Evolutionary conservation across 2,329 filamentous ascomycete species (phyloP), one percentile per base, ranked within the genome.

Genomic region (Trichoderma harzianum): DNA sequence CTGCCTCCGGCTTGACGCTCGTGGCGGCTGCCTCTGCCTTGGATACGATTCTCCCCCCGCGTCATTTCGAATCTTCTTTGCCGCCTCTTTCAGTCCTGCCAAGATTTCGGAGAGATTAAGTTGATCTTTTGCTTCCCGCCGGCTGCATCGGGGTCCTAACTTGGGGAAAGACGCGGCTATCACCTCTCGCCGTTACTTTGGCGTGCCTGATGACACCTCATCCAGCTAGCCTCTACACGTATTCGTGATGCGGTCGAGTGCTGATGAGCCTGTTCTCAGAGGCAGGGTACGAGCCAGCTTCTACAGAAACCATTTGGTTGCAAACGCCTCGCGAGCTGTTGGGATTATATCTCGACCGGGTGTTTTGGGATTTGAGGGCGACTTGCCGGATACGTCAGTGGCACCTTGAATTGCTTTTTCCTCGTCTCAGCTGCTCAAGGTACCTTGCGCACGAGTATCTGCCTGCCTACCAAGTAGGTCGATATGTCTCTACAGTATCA

Each of bases 21-120:
- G 65, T 60, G 65, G 55, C 55, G 65, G 55, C 65, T 60, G 36
- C 36, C 65, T 68, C 65, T 51, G 65, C 65, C 65, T 60, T 68
- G 65, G 39, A 47, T 24, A 68, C 53, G 34, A 60, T 60, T n/a
- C 11, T 18, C 28, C n/a, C 24, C 55, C n/a, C 11, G n/a, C 26
- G 36, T 28, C 8, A 30, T 26, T 30, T 57, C 7, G 53, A 30
- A 68, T 32, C 14, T 30, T 47, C 32, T 39, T 60, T 68, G n/a
- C 30, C n/a, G 53, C 53, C 18, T 30, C 32, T 14, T 30, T 7
- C 55, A 32, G 26, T 36, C 36, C 34, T 12, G 18, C 28, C 26
- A 10, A 51, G 57, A 16, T 36, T 43, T 12, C 57, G 12, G 36
- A 58, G 18, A 39, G 30, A 30, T n/a, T 53, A 34, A 32, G n/a